phyloP scores from a whole-genome alignment of 192 early-diverging fungal genomes.

The Coemansia umbellata region DNA sequence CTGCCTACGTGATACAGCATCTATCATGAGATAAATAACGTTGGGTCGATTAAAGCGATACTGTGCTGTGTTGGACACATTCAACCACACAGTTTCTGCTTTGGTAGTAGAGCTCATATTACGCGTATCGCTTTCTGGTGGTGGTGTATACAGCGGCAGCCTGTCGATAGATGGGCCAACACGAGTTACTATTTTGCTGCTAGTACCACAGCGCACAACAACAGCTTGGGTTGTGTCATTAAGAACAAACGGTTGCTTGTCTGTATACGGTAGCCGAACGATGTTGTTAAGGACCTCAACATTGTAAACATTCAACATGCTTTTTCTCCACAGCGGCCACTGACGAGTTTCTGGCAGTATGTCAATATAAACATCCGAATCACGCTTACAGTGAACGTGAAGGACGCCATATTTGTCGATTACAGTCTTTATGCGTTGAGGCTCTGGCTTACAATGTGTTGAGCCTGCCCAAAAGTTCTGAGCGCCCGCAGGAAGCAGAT shows the following conservation, averaged over 20 bases:
- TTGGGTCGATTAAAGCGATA: slow-evolving; percentile 51
- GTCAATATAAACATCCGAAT: slow-evolving; percentile 18
- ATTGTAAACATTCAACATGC: slow-evolving; percentile 50
- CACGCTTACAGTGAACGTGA: slow-evolving; percentile 18
- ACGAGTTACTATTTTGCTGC: slow-evolving; percentile 36
- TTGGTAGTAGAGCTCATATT: too few relatives aligned
- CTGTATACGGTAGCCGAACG: slow-evolving; percentile 11
- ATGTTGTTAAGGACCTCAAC: slow-evolving; percentile 32
- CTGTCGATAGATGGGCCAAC: slow-evolving; percentile 19
- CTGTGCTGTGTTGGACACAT: too few relatives aligned
- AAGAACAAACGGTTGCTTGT: slow-evolving; percentile 21
- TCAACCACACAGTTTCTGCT: too few relatives aligned
- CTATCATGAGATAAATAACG: slow-evolving; percentile 52
- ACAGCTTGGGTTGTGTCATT: slow-evolving; percentile 41
- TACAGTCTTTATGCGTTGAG: slow-evolving; percentile 31
- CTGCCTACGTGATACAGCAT: slow-evolving; percentile 52
- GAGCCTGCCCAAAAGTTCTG: slow-evolving; percentile 62
- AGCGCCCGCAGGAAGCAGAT: slow-evolving; percentile 51
- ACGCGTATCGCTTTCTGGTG: slow-evolving; percentile 28
- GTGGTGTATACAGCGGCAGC: slow-evolving; percentile 11
- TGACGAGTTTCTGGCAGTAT: slow-evolving; percentile 52
- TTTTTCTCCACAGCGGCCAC: slow-evolving; percentile 52
- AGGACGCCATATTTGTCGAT: slow-evolving; percentile 40
- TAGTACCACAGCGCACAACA: slow-evolving; percentile 46
- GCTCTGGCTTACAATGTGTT: slow-evolving; percentile 24